Evolutionary conservation across 164 flowering plant species (phyloP), one percentile per base, ranked within the genome.

Genomic region (Magnolia officinalis): DNA sequence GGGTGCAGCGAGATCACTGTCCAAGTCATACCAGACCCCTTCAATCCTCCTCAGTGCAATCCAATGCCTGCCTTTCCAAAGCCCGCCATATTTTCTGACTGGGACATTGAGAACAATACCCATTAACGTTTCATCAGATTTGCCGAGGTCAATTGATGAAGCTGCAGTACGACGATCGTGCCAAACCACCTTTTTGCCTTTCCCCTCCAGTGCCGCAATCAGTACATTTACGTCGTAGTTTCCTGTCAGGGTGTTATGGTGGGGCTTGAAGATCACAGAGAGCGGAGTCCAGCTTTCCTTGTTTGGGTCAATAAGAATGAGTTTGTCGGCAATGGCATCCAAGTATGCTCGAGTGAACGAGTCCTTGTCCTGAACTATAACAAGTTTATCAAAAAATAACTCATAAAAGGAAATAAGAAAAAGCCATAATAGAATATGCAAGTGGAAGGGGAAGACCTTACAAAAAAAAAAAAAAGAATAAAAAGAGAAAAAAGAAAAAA

Each of bases 31-130:
- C 97, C 98, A 96, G 81, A 89, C 81, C 59, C 89, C 90, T 5
- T 76, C 85, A 51, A 94, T 82, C 83, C 81, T 89, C 73, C 90
- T 87, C 84, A 96, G 13, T 24, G 94, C 72, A 75, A 90, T 79
- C 97, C 98, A 96, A 78, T 96, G 98, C 84, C 98, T 84, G 79
- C 93, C 70, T 80, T 78, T 91, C 97, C 97, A 96, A 76, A 96
- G 50, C 79, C 97, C 97, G 63, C 81, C 88, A 81, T 81, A 90
- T 82, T 83, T 87, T 59, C 77, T 91, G 20, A 90, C 91, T 0
- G 92, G 87, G 68, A 94, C 79, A 77, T 94, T 94, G 68, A 96
- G 78, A 82, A 96, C 85, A 76, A 96, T 86, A 49, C 99, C 99
- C 87, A 92, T 86, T 71, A 96, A 80, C 23, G 29, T 74, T 72